Evolutionary conservation across 2,329 filamentous ascomycete species (phyloP).

Genomic region (Xylaria arbuscula): DNA sequence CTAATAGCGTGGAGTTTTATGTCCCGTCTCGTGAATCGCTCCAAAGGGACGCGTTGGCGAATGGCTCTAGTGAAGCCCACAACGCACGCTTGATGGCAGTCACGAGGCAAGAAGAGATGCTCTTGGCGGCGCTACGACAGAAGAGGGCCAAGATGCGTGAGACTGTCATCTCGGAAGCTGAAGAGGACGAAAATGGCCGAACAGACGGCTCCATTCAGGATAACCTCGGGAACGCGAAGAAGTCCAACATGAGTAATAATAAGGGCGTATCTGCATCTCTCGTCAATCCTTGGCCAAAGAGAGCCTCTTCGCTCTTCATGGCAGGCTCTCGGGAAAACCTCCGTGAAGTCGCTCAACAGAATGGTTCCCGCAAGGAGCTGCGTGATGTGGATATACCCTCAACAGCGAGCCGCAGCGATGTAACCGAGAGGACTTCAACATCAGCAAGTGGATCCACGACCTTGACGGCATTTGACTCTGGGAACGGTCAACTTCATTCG

Average conservation of each 20-base stretch:
- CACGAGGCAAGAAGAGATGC: conserved; percentile 68
- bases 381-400: conserved; percentile 28
- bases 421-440: conserved; percentile 30
- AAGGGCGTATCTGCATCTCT: neutral
- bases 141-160: conserved; percentile 68
- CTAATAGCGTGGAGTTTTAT: conserved; percentile 63
- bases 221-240: conserved; percentile 26
- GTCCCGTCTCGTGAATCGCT: conserved; percentile 54
- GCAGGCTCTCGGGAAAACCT: conserved; percentile 24
- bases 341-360: conserved; percentile 6
- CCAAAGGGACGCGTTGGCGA: conserved; percentile 45
- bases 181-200: conserved; percentile 50
- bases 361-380: conserved; percentile 6
- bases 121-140: conserved; percentile 66
- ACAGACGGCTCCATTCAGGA: conserved; percentile 23
- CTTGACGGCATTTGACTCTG: conserved; percentile 37
- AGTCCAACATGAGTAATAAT: neutral
- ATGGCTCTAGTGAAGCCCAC: conserved; percentile 44
- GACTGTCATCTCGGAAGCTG: conserved; percentile 57
- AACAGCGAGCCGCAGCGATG: conserved; percentile 28
- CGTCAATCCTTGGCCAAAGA: conserved; percentile 25
- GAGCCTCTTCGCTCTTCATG: conserved; percentile 21
- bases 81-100: conserved; percentile 66
- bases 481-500: conserved; percentile 49
- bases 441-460: conserved; percentile 33